A percentile compares a stretch with the other conserved stretches of the same genome.
These are phyloP conservation scores for Oxytropis ochrocephala DNA, from an alignment of 306 rosid genomes.

Conservation along the genomic window DNA sequence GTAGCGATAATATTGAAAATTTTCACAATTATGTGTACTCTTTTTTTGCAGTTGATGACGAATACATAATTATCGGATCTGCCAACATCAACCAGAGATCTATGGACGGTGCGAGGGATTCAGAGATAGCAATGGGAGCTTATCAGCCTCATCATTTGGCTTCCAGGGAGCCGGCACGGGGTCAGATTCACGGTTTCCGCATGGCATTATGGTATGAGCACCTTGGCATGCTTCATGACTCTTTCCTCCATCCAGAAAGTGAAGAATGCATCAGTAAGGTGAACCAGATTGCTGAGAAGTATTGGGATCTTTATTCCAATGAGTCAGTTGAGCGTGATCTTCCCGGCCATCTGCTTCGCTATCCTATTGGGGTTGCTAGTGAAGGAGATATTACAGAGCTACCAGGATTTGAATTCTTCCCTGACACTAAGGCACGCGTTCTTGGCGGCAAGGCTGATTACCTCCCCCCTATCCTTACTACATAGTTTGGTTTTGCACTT, in stretches of 20 bases:
- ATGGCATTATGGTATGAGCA: constrained; percentile 70
- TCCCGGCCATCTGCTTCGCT: constrained; percentile 71
- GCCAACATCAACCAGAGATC: constrained; percentile 82
- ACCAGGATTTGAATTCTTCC: constrained; percentile 60
- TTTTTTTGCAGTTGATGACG: constrained; percentile 54
- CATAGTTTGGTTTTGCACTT: constrained; percentile 31
- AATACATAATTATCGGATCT: constrained; percentile 68
- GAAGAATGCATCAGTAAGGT: constrained; percentile 52
- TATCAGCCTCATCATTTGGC: constrained; percentile 60
- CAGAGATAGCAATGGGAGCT: constrained; percentile 73
- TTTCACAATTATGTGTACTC: background rate
- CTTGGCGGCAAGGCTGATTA: constrained; percentile 60
- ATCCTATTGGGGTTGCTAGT: constrained; percentile 39
- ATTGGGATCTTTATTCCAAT: constrained; percentile 58
- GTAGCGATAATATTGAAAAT: background rate
- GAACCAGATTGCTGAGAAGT: constrained; percentile 59
- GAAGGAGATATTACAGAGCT: constrained; percentile 49
- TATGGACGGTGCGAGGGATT: constrained; percentile 71
- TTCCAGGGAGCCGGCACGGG: constrained; percentile 48
- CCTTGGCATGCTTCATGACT: constrained; percentile 60
- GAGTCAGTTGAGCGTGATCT: constrained; percentile 58
- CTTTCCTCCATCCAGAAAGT: constrained; percentile 40
- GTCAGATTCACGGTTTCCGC: constrained; percentile 67
- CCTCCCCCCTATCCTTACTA: constrained; percentile 71
- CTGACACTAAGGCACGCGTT: constrained; percentile 65